A percentile compares a stretch with the other conserved stretches of the same genome.
Conservation (phyloP, 805 yeast species). For the Debaryomyces maramus region DNA sequence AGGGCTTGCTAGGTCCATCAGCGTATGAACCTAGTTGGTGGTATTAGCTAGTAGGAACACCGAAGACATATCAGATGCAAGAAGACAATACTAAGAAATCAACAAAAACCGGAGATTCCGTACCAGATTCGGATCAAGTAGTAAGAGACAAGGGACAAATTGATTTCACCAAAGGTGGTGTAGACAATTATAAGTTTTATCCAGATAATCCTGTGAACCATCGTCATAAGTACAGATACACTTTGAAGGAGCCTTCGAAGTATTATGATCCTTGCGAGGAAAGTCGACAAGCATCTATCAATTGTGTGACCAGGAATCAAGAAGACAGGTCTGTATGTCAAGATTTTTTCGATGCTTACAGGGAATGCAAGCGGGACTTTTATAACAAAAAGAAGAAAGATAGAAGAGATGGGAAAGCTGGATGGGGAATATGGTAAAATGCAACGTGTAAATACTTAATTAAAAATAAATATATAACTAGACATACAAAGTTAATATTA, state of each 20-base stretch:
- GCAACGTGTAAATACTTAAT: not conserved
- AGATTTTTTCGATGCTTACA: slow-evolving; percentile 87
- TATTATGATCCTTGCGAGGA: slow-evolving; percentile 94
- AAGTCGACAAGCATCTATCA: slow-evolving; percentile 81
- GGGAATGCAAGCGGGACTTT: slow-evolving; percentile 77
- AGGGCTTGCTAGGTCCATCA: too few relatives aligned
- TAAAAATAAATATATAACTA: too few relatives aligned
- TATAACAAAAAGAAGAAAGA: slow-evolving; percentile 40
- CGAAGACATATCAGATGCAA: too few relatives aligned
- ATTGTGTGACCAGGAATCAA: slow-evolving; percentile 79
- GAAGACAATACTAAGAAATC: not conserved
- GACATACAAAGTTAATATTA: not conserved
- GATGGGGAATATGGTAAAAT: slow-evolving; percentile 44
- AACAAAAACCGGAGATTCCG: not conserved
- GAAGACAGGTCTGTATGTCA: slow-evolving; percentile 59
- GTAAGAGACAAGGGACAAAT: slow-evolving; percentile 42
- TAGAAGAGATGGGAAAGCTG: slow-evolving; percentile 36
- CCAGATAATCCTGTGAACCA: slow-evolving; percentile 86
- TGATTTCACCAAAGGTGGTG: slow-evolving; percentile 55
- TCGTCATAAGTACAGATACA: slow-evolving; percentile 66
- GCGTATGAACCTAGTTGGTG: too few relatives aligned
- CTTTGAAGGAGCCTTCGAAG: slow-evolving; percentile 74
- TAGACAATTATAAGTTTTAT: slow-evolving; percentile 61
- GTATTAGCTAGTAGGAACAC: too few relatives aligned
- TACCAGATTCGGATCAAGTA: slow-evolving; percentile 23